Evolutionary conservation across 306 rosid genomes (phyloP), one percentile per base, ranked within the genome.

Genomic region (Lathyrus tuberosus): DNA sequence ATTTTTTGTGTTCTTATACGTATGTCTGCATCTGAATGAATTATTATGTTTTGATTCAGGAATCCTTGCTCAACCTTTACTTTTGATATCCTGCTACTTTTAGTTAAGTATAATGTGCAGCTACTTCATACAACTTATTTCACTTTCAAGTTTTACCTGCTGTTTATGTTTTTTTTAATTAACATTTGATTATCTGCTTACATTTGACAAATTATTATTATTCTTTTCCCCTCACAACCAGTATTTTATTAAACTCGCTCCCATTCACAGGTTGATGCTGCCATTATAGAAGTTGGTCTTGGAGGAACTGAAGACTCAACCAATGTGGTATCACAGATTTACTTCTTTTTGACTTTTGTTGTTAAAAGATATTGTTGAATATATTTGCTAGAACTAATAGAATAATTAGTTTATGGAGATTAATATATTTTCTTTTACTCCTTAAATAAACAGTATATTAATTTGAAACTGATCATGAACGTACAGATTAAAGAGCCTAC

Each of bases 261-360:
- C 63, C 56, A 17, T 75, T 68, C 61, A 76, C 73, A 84, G 91
- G 96, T 90, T 62, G 90, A 90, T 43, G 88, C 81, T 77, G 91
- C 95, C 58, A 70, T 90, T 65, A 52, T 87, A 52, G 95, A 90
- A 81, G 91, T 84, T 76, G 95, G 95, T 70, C 91, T 90, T 56
- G 96, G 95, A 67, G 95, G 91, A 31, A 75, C 10, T 69, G 71
- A 54, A 13, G 95, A 86, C 83, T 84, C 90, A 47, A 90, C 91
- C 70, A 88, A 88, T 58, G 95, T 83, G 95, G 95, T 57, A 74
- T 54, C 31, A 18, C 43, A 38, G 42, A 22, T 61, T 47, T 56
- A 73, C 73, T 49, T 49, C 69, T 69, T n/a, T 12, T 12, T 40
- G 57, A 59, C 33, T 35, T 49, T 48, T 44, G 13, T 26, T 67